Percentiles rank a stretch among this genome's conserved stretches.
Conservation (phyloP, 352 stramenopile genomes). For the Phytophthora vignae region DNA sequence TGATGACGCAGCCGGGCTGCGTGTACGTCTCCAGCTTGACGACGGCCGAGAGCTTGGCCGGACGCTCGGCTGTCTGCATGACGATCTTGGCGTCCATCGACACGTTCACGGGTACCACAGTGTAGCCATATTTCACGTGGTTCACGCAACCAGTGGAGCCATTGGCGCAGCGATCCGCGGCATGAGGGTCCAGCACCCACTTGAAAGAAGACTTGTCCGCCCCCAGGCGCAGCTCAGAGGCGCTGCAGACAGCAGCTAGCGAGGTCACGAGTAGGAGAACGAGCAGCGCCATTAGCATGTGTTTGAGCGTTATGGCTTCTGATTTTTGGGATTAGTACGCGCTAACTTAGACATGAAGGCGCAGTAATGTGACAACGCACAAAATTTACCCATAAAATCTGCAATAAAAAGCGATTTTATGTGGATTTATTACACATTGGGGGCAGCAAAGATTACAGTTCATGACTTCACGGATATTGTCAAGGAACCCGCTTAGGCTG, state of each 20-base stretch:
- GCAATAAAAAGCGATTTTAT: too few species aligned
- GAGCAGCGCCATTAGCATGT: background rate
- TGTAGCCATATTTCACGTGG: slow-evolving; percentile 65
- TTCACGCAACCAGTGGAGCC: slow-evolving; percentile 46
- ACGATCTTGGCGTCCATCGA: slow-evolving; percentile 39
- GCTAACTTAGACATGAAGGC: background rate
- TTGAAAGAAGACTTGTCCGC: slow-evolving; percentile 37
- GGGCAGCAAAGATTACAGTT: too few species aligned
- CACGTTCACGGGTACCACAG: slow-evolving; percentile 51
- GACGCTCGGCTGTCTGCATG: slow-evolving; percentile 51
- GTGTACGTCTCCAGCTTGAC: slow-evolving; percentile 57
- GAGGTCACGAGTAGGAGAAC: slow-evolving; percentile 18
- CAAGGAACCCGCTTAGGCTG: too few species aligned
- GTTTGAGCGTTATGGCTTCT: background rate
- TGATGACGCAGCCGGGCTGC: slow-evolving; percentile 58
- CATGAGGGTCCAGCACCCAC: slow-evolving; percentile 55
- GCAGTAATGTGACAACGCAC: background rate
- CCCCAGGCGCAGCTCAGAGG: slow-evolving; percentile 6
- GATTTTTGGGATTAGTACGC: background rate
- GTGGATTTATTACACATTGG: too few species aligned
- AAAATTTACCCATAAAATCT: too few species aligned
- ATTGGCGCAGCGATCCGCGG: slow-evolving; percentile 43
- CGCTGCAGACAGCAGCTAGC: background rate
- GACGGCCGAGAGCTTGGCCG: slow-evolving; percentile 43
- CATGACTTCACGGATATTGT: too few species aligned